Evolutionary conservation across 352 stramenopile genomes (phyloP).

Genomic region (Aphanomyces astaci): DNA sequence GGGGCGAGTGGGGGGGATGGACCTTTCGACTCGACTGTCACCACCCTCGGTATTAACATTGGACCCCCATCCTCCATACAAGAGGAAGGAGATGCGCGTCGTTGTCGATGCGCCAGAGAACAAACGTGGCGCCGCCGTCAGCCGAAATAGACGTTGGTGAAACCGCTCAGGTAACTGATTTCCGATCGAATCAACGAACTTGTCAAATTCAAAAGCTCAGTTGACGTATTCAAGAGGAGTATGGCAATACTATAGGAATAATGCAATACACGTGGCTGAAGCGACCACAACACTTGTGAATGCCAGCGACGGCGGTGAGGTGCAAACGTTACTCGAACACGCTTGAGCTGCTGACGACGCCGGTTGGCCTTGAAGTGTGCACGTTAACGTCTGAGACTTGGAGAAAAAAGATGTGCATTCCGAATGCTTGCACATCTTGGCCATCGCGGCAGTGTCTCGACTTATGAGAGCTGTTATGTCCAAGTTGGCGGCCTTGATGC

Average conservation of each 20-base stretch:
- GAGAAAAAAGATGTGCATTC: conserved; percentile 7
- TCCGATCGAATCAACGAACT: background rate
- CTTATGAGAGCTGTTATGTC: background rate
- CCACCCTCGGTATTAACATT: background rate
- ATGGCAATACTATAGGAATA: background rate
- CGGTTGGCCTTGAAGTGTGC: conserved; percentile 6
- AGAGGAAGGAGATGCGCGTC: too few species aligned
- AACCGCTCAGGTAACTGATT: background rate
- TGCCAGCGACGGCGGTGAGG: background rate
- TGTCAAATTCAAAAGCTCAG: too few species aligned
- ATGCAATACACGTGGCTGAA: background rate
- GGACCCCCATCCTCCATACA: background rate
- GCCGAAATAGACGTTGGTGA: background rate
- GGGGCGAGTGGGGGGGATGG: background rate
- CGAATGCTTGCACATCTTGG: conserved; percentile 3
- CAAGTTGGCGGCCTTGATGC: conserved; percentile 5
- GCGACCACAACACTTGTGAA: background rate
- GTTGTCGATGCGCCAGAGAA: too few species aligned
- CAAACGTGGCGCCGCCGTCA: too few species aligned
- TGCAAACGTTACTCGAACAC: background rate
- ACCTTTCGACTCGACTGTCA: background rate
- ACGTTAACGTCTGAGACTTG: background rate
- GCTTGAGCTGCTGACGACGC: background rate
- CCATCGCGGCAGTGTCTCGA: background rate
- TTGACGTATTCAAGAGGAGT: too few species aligned